These are phyloP conservation scores for Rhynchospora breviuscula DNA, from an alignment of 176 grass and related monocot species.

Conservation along the genomic window DNA sequence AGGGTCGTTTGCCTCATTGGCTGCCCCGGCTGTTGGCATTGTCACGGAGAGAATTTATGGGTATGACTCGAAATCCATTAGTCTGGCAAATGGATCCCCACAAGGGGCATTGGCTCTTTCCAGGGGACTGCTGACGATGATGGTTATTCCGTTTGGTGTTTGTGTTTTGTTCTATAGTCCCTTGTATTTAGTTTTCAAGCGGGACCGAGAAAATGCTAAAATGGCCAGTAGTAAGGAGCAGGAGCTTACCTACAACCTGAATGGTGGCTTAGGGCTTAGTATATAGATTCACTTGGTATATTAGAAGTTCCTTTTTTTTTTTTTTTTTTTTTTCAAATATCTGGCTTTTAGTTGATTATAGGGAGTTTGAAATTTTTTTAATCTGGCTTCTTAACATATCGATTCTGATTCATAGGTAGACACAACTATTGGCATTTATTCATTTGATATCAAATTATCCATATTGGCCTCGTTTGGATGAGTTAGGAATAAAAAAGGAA, in stretches of 20 bases:
- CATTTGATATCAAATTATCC: neutral
- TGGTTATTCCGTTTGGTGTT: conserved; percentile 67
- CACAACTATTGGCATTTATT: neutral
- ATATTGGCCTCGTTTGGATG: too few species aligned
- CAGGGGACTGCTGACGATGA: conserved; percentile 68
- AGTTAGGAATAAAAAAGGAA: too few species aligned
- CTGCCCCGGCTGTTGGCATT: conserved; percentile 63
- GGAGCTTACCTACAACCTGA: conserved; percentile 16
- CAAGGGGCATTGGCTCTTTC: conserved; percentile 76
- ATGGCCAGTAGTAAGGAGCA: conserved; percentile 43
- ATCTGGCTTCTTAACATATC: neutral
- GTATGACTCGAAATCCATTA: conserved; percentile 60
- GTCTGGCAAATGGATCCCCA: conserved; percentile 44
- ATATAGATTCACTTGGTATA: neutral
- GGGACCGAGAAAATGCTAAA: conserved; percentile 47
- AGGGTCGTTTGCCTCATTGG: conserved; percentile 69
- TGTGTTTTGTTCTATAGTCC: conserved; percentile 85
- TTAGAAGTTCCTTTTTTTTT: neutral
- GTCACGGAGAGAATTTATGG: conserved; percentile 82
- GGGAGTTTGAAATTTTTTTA: neutral
- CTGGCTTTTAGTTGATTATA: neutral
- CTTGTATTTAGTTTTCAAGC: conserved; percentile 71
- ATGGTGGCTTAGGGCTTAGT: neutral
- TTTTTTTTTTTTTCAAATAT: neutral
- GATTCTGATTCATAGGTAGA: neutral